phyloP scores from a whole-genome alignment of 202 grass and related monocot genomes.

The Schoenoplectus triqueter region DNA sequence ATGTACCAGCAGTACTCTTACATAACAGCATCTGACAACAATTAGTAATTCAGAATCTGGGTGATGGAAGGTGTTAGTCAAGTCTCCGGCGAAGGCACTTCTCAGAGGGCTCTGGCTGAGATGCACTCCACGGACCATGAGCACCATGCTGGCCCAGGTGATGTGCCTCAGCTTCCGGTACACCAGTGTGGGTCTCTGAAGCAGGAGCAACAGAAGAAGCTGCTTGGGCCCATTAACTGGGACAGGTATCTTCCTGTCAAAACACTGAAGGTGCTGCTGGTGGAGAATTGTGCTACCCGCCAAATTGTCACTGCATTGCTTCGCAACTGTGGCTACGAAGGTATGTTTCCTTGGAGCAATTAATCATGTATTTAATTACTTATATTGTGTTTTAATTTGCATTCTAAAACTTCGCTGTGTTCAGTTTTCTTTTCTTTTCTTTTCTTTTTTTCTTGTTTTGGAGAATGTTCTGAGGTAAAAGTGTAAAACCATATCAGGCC shows the following conservation, averaged over 20 bases:
- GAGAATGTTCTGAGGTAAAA: neutral
- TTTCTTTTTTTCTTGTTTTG: neutral
- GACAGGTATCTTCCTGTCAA: conserved; percentile 86
- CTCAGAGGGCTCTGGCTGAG: conserved; percentile 33
- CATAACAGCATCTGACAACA: conserved; percentile 30
- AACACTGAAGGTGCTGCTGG: conserved; percentile 70
- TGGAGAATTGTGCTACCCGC: conserved; percentile 84
- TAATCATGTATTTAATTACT: neutral
- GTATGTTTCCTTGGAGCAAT: conserved; percentile 47
- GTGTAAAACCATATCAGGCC: no score
- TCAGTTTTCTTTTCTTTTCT: neutral
- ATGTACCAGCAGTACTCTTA: conserved; percentile 42
- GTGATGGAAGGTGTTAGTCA: conserved; percentile 59
- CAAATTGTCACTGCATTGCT: conserved; percentile 88
- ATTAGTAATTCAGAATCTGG: conserved; percentile 43
- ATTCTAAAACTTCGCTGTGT: neutral
- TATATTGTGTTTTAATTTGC: neutral
- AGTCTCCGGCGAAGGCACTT: conserved; percentile 39
- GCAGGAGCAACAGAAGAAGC: conserved; percentile 43
- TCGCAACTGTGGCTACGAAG: conserved; percentile 84
- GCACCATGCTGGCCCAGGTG: neutral
- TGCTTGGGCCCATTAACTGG: conserved; percentile 44
- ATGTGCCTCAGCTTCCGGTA: conserved; percentile 22
- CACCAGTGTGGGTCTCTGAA: conserved; percentile 45
- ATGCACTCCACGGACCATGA: conserved; percentile 41